Percentiles rank a stretch among this genome's conserved stretches.
These are phyloP conservation scores for Neurospora discreta DNA, from an alignment of 495 filamentous ascomycete species.

Conservation along the genomic window DNA sequence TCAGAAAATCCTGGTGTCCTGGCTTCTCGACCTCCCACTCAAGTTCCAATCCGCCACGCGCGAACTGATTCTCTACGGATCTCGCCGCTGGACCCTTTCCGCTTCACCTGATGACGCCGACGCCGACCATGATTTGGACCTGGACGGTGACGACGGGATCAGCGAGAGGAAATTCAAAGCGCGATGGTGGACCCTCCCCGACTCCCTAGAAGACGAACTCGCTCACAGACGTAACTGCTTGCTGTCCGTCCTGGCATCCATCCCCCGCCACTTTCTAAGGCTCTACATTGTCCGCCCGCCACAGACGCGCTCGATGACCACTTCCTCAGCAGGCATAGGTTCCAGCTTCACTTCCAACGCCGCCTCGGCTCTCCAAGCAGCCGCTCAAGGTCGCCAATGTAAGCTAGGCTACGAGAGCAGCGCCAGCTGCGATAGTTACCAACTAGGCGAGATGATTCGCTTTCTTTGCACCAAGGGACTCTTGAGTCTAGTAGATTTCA, in stretches of 20 bases:
- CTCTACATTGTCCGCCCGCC: slow-evolving; percentile 48
- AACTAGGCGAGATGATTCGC: slow-evolving; percentile 74
- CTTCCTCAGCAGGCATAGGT: neutral
- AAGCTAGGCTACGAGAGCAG: slow-evolving; percentile 66
- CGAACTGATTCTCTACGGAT: slow-evolving; percentile 56
- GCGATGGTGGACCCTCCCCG: slow-evolving; percentile 65
- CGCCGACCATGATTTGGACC: too few species aligned
- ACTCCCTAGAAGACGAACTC: slow-evolving; percentile 62
- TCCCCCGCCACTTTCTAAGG: slow-evolving; percentile 61
- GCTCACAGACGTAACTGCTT: slow-evolving; percentile 58
- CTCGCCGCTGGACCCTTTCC: slow-evolving; percentile 42
- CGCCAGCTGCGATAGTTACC: slow-evolving; percentile 70
- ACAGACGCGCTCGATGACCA: neutral
- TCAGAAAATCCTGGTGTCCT: slow-evolving; percentile 52
- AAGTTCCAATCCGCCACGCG: slow-evolving; percentile 43
- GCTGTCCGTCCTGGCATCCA: slow-evolving; percentile 62
- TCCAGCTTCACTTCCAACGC: neutral
- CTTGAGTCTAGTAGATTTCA: slow-evolving; percentile 37
- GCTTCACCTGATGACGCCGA: slow-evolving; percentile 17
- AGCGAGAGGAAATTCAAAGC: too few species aligned
- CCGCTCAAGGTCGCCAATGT: slow-evolving; percentile 43
- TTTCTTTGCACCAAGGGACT: slow-evolving; percentile 54
- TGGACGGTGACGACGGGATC: too few species aligned
- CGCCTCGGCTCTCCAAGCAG: neutral
- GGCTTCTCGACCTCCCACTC: slow-evolving; percentile 42